Percentiles rank a stretch among this genome's conserved stretches.
Conservation (phyloP, 495 filamentous ascomycete genomes). For the Penicillium taxi region DNA sequence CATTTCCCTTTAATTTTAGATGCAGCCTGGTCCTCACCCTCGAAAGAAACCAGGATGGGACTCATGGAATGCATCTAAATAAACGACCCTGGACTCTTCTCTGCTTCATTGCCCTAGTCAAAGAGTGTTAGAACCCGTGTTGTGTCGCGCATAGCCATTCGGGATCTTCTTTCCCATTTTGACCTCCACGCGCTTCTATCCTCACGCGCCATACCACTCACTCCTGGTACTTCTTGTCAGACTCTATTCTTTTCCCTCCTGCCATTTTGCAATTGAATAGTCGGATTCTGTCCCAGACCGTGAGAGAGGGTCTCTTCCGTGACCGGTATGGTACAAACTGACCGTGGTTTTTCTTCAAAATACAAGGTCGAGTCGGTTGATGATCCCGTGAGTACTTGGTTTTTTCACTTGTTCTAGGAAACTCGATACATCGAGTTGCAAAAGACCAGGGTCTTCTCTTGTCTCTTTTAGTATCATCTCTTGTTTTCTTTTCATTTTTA, state of each 20-base stretch:
- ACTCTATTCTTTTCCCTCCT: slow-evolving; percentile 1
- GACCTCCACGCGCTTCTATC: slow-evolving; percentile 14
- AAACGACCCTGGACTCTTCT: slow-evolving; percentile 41
- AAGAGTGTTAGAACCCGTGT: slow-evolving; percentile 9
- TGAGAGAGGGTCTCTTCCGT: slow-evolving; percentile 31
- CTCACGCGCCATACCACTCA: slow-evolving; percentile 10
- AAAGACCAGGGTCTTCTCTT: too few relatives aligned
- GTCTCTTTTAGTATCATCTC: slow-evolving; percentile 21
- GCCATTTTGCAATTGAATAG: slow-evolving; percentile 2
- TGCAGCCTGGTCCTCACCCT: slow-evolving; percentile 2
- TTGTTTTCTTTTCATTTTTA: not conserved
- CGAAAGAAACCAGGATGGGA: slow-evolving; percentile 20
- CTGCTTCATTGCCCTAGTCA: slow-evolving; percentile 23
- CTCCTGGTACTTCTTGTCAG: slow-evolving; percentile 10
- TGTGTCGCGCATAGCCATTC: slow-evolving; percentile 16
- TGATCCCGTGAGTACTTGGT: slow-evolving; percentile 33
- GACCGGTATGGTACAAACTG: slow-evolving; percentile 44
- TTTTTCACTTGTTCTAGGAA: slow-evolving; percentile 6
- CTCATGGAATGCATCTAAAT: slow-evolving; percentile 38
- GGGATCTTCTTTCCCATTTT: slow-evolving; percentile 13
- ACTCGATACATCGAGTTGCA: too few relatives aligned
- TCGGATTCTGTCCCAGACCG: slow-evolving; percentile 12
- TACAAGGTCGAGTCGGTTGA: slow-evolving; percentile 39
- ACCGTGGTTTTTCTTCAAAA: slow-evolving; percentile 35
- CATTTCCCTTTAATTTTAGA: slow-evolving; percentile 5